These are phyloP conservation scores for Saturnispora diversa DNA, from an alignment of 805 yeast species.

Conservation along the genomic window DNA sequence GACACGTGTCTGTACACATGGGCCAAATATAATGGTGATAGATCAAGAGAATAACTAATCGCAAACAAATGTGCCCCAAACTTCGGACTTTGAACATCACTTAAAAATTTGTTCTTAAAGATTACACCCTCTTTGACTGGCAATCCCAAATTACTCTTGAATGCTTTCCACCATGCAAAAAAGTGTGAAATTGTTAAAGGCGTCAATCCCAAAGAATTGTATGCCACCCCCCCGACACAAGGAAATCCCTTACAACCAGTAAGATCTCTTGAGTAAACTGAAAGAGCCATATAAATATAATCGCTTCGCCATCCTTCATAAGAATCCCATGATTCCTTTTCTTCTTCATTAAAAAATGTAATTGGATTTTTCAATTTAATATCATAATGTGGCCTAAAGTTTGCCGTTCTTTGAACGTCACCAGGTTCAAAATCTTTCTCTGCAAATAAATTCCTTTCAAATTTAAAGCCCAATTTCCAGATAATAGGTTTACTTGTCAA, in stretches of 20 bases:
- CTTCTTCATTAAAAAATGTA: conserved; percentile 30
- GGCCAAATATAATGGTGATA: conserved; percentile 66
- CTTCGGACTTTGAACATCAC: conserved; percentile 20
- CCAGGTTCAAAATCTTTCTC: conserved; percentile 30
- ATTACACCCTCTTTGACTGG: conserved; percentile 72
- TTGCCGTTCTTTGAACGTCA: conserved; percentile 33
- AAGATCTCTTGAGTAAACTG: conserved; percentile 36
- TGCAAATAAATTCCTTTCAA: conserved; percentile 50
- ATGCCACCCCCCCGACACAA: conserved; percentile 27
- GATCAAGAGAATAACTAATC: conserved; percentile 67
- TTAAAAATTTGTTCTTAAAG: conserved; percentile 42
- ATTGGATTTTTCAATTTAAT: conserved; percentile 50
- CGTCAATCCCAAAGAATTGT: conserved; percentile 70
- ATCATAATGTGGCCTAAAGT: conserved; percentile 53
- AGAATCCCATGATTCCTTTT: conserved; percentile 59
- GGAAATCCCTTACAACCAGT: conserved; percentile 12
- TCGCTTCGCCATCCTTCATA: conserved; percentile 74
- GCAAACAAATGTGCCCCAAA: conserved; percentile 44
- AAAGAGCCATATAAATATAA: conserved; percentile 64
- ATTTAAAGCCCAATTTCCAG: conserved; percentile 72
- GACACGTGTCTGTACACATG: conserved; percentile 56
- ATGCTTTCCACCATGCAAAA: conserved; percentile 78
- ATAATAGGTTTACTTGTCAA: conserved; percentile 53
- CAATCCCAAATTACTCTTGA: conserved; percentile 67
- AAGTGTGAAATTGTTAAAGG: conserved; percentile 64